A percentile compares a stretch with the other conserved stretches of the same genome.
These are phyloP conservation scores for Phytophthora tentaculata DNA, from an alignment of 352 stramenopile genomes.

Conservation along the genomic window DNA sequence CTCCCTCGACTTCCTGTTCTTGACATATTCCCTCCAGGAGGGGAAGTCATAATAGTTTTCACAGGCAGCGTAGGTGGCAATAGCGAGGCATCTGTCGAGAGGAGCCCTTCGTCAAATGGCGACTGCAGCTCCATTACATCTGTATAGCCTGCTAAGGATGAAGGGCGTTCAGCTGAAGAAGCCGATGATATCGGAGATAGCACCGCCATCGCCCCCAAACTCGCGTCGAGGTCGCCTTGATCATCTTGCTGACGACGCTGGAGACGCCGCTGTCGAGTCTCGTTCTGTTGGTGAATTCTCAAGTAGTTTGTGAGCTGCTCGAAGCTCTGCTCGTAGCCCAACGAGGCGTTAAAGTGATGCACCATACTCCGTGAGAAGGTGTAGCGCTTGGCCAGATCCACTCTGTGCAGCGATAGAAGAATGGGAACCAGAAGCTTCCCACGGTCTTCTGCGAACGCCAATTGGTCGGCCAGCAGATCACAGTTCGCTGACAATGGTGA, in stretches of 20 bases:
- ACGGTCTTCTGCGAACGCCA: slow-evolving; percentile 84
- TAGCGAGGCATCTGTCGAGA: slow-evolving; percentile 26
- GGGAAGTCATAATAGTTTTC: slow-evolving; percentile 28
- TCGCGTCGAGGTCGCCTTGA: slow-evolving; percentile 16
- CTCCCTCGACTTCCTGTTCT: slow-evolving; percentile 26
- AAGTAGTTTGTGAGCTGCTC: slow-evolving; percentile 60
- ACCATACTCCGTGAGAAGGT: slow-evolving; percentile 79
- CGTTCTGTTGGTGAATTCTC: slow-evolving; percentile 35
- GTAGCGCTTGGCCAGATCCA: slow-evolving; percentile 82
- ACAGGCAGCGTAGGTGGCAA: slow-evolving; percentile 35
- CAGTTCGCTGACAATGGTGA: slow-evolving; percentile 73
- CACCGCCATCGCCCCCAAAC: slow-evolving; percentile 28
- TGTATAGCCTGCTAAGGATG: slow-evolving; percentile 35
- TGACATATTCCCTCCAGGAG: slow-evolving; percentile 15
- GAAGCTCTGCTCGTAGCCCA: slow-evolving; percentile 79
- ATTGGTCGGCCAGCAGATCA: slow-evolving; percentile 73
- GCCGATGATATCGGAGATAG: slow-evolving; percentile 30
- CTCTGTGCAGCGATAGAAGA: slow-evolving; percentile 72
- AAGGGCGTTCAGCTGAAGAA: slow-evolving; percentile 24
- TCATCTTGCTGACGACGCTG: slow-evolving; percentile 28
- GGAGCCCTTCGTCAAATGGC: slow-evolving; percentile 31
- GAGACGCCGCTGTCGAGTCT: slow-evolving; percentile 38
- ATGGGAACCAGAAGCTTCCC: slow-evolving; percentile 77
- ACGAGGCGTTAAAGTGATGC: slow-evolving; percentile 81
- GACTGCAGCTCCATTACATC: slow-evolving; percentile 41